Conservation (phyloP, 2,329 filamentous ascomycete species). For the Diaporthe sp. region DNA sequence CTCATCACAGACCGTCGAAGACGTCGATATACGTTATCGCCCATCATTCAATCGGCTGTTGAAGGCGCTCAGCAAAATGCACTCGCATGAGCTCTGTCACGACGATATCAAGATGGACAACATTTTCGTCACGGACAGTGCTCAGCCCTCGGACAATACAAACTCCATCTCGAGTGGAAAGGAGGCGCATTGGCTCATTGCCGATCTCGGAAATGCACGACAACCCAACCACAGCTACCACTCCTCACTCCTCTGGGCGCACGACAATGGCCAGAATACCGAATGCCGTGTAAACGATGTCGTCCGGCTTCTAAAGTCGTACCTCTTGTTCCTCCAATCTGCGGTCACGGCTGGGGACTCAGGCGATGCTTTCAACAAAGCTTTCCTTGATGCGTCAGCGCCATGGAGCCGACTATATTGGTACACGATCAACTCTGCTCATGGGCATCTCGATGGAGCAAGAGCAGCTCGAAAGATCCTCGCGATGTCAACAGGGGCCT, state of each 20-base stretch:
- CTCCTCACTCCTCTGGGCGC: constrained; percentile 47
- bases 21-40: constrained; percentile 48
- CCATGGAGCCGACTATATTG: constrained; percentile 47
- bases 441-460: not conserved
- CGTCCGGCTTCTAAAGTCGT: constrained; percentile 47
- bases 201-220: constrained; percentile 49
- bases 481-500: constrained; percentile 32
- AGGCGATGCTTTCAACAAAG: constrained; percentile 42
- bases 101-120: constrained; percentile 51
- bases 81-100: constrained; percentile 47
- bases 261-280: constrained; percentile 45
- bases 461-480: constrained; percentile 18
- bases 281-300: constrained; percentile 51
- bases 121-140: constrained; percentile 44
- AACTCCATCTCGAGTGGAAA: not conserved
- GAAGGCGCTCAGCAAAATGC: constrained; percentile 44
- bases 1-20: constrained; percentile 39
- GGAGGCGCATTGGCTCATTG: constrained; percentile 47
- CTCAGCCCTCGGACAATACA: not conserved
- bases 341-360: constrained; percentile 38
- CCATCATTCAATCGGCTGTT: constrained; percentile 48
- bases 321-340: constrained; percentile 47
- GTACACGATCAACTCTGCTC: constrained; percentile 36
- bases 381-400: constrained; percentile 43
- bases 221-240: constrained; percentile 48